These are phyloP conservation scores for Apiospora koreana DNA, from an alignment of 2,329 filamentous ascomycete species.

Conservation along the genomic window DNA sequence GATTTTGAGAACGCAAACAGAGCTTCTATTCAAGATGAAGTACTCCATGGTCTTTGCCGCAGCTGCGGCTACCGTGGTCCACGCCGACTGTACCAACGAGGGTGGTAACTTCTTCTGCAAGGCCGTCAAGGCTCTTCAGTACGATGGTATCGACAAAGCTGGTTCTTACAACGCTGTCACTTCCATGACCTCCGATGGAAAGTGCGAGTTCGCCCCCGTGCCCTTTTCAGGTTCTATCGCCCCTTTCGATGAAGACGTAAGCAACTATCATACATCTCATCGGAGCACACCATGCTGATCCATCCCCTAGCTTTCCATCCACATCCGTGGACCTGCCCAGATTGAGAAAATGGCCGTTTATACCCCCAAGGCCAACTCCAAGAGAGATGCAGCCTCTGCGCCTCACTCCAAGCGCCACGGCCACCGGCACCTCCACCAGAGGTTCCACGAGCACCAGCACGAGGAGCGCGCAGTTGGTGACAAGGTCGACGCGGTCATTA, in stretches of 20 bases:
- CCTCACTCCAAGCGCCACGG: slow-evolving; percentile 41
- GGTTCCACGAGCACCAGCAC: slow-evolving; percentile 36
- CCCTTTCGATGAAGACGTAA: slow-evolving; percentile 71
- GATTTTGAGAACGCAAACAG: neutral
- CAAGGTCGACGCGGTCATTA: slow-evolving; percentile 57
- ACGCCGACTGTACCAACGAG: slow-evolving; percentile 32
- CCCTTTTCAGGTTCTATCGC: slow-evolving; percentile 62
- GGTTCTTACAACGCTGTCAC: slow-evolving; percentile 68
- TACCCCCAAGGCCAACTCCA: slow-evolving; percentile 48
- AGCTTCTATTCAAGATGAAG: slow-evolving; percentile 16
- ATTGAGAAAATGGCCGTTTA: slow-evolving; percentile 70
- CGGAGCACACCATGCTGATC: slow-evolving; percentile 15
- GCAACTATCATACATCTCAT: slow-evolving; percentile 25
- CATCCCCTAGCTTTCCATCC: slow-evolving; percentile 62
- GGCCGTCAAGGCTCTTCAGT: slow-evolving; percentile 66
- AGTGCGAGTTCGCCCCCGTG: slow-evolving; percentile 54
- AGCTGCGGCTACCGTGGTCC: slow-evolving; percentile 16
- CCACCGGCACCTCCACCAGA: slow-evolving; percentile 54
- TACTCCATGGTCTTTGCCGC: slow-evolving; percentile 16
- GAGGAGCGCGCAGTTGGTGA: slow-evolving; percentile 49
- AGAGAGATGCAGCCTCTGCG: slow-evolving; percentile 35
- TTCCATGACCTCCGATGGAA: slow-evolving; percentile 55
- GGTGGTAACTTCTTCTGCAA: slow-evolving; percentile 68
- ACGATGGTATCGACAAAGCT: slow-evolving; percentile 58
- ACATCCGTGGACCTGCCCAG: slow-evolving; percentile 63